These are phyloP conservation scores for Thielaviopsis cerberus DNA, from an alignment of 2,329 filamentous ascomycete genomes.

Conservation along the genomic window DNA sequence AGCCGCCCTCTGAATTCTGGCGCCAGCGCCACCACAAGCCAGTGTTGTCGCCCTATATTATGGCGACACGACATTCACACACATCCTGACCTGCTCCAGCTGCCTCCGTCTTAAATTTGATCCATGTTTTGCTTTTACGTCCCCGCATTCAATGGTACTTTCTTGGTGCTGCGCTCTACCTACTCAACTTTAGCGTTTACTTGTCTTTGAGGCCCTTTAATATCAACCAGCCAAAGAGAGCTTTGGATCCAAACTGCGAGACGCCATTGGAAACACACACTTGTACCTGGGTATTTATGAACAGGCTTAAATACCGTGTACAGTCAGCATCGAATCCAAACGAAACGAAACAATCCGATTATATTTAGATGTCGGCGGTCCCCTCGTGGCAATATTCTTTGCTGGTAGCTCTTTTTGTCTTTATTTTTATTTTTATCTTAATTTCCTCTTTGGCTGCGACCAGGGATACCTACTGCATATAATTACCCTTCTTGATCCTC, in stretches of 20 bases:
- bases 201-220: neutral
- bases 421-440: too few species aligned
- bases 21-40: neutral
- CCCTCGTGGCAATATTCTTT: too few species aligned
- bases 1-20: neutral
- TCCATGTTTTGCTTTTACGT: neutral
- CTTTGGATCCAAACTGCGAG: neutral
- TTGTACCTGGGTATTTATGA: neutral
- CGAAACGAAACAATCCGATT: neutral
- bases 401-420: neutral
- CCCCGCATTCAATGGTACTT: neutral
- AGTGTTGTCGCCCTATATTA: neutral
- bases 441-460: slow-evolving; percentile 1
- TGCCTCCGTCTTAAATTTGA: neutral
- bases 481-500: neutral
- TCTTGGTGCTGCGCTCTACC: too few species aligned
- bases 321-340: neutral
- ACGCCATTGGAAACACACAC: neutral
- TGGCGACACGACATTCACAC: neutral
- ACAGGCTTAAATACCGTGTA: neutral
- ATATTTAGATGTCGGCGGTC: neutral
- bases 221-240: neutral
- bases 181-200: neutral
- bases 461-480: slow-evolving; percentile 3
- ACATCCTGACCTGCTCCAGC: neutral